Evolutionary conservation across 768 basidiomycete genomes (phyloP), one percentile per base, ranked within the genome.

Genomic region (Tricholoma sp.): DNA sequence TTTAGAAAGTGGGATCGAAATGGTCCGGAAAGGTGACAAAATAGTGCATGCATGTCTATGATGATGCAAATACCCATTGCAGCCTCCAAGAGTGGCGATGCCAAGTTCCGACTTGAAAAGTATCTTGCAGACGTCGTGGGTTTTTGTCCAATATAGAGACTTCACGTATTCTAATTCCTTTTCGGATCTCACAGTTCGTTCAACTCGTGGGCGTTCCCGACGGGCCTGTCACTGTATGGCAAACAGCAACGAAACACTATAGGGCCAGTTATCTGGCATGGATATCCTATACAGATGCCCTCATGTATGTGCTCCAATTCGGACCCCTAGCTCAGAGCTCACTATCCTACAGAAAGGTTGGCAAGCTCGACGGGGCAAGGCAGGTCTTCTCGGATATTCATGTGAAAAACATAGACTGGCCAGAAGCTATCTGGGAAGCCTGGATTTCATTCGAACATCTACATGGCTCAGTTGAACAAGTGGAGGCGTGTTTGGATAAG

Each of bases 381-480:
- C 74, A 78, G 20, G 72, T 83, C 6, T 96, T 91, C 68, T 70
- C 74, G 41, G 83, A 86, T 57, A 75, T 89, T 4, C 80, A 84
- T 29, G 74, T 76, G 44, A 89, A 88, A 67, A 82, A 86, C 50
- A 63, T 98, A 37, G 96, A 99, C 70, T 98, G 94, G 88, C 94
- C 97, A 0, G 96, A 99, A 69, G 89, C 87, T 9, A 74, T 98
- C 7, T 96, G 91, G 86, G 91, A 94, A 54, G 87, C 90, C 1
- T 96, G 92, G 90, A 65, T 86, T 15, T 72, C 79, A n/a, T 97
- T 98, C 63, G 96, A 98, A 67, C 83, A 91, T 60, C 72, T 89
- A 3, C 79, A 94, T 63, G 96, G 96, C 0, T 79, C 82, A 20
- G 75, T 91, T 12, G 75, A 80, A 29, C 82, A 85, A 36, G 74